Conservation (phyloP, 163 green algal genomes). For the Coccomyxa subellipsoidea region DNA sequence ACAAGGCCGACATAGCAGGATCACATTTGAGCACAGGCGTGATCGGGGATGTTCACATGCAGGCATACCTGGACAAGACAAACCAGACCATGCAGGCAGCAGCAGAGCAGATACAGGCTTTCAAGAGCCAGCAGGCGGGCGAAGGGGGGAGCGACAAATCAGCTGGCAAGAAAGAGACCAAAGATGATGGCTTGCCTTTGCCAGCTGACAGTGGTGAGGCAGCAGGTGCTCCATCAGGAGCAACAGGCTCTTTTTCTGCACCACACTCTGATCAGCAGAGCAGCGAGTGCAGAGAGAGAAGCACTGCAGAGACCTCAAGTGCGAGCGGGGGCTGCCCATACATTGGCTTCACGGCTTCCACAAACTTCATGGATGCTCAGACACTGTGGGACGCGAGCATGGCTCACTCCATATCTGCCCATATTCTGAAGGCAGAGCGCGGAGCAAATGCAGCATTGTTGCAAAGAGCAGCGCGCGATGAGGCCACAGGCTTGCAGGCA, state of each 20-base stretch:
- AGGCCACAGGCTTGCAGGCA: background rate
- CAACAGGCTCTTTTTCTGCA: too few relatives aligned
- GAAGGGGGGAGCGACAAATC: too few relatives aligned
- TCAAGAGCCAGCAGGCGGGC: background rate
- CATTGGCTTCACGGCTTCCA: conserved; percentile 38
- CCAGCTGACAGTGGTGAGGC: too few relatives aligned
- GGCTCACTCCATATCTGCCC: conserved; percentile 36
- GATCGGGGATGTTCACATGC: too few relatives aligned
- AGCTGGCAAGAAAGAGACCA: background rate
- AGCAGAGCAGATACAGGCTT: background rate
- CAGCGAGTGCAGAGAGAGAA: background rate
- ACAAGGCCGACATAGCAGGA: too few relatives aligned
- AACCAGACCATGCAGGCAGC: conserved; percentile 5
- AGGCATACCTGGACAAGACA: conserved; percentile 34
- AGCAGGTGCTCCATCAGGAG: too few relatives aligned
- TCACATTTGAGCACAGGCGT: too few relatives aligned
- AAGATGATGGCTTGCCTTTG: background rate
- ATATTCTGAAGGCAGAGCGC: too few relatives aligned
- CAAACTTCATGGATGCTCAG: conserved; percentile 51
- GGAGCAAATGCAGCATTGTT: too few relatives aligned
- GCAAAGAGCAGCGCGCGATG: background rate
- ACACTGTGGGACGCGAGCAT: conserved; percentile 52
- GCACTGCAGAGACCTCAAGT: background rate
- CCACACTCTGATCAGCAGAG: background rate
- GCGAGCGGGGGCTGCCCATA: conserved; percentile 33